Base-by-base conservation (phyloP, 2,329 filamentous ascomycete genomes). In the Fusarium denticulatum region DNA sequence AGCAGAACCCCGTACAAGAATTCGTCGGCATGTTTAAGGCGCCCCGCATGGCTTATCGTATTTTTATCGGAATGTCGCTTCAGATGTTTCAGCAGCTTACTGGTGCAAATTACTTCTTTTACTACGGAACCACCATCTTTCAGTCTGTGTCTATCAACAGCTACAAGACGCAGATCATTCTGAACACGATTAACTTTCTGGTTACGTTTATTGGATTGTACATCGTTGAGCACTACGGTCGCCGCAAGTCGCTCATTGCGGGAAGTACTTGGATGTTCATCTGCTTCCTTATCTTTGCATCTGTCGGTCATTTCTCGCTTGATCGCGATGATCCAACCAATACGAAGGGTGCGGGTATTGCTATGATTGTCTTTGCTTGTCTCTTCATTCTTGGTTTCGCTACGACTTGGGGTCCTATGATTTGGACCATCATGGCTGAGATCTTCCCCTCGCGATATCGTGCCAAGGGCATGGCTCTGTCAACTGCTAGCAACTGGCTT, bases 81-180 rank as follows among this genome's bases (percentile, higher is more conserved):
- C 90, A 93, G 80, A 88, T 89, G 77, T 87, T 92, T 39, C 91
- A 93, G 79, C 92, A 93, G 76, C 84, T 93, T 1, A 93, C 89
- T 0, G 90, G 91, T 46, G 90, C 89, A 36, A 92, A 92, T 76
- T 92, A 89, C 80, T 91, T 90, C 83, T 91, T 92, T 78, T 89
- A 89, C 79, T 92, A 91, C 62, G 87, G 87, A 10, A 90, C 88
- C 30, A 86, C 84, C n/a, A 84, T 86, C 70, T 86, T 86, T 68
- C 70, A 58, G 11, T 85, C 85, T 0, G 85, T 86, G 13, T 78
- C 80, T 6, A 86, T 86, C 67, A 88, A 91, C 81, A 89, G 88
- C 32, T 93, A 90, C 77, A 85, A 91, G 58, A 92, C 90, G 2
- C 89, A 91, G 71, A 91, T 93, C 73, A 92, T 93, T 64, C 85